phyloP scores from a whole-genome alignment of 2,329 filamentous ascomycete genomes.

The Trichoderma koningiopsis region DNA sequence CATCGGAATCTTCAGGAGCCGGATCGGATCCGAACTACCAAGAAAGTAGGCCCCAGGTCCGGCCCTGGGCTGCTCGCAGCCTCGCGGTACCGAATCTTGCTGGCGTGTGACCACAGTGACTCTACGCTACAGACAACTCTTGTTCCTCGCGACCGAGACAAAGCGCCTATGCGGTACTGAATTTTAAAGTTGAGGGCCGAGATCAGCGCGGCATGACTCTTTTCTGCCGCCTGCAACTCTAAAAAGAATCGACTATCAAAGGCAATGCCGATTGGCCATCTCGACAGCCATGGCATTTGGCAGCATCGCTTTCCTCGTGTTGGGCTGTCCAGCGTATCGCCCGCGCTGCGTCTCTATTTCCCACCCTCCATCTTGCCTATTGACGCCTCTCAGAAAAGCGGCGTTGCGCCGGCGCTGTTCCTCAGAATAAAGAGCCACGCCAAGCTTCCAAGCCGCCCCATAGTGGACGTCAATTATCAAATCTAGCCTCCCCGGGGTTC shows the following conservation, averaged over 20 bases:
- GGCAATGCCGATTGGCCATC: conserved; percentile 18
- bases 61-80: not conserved
- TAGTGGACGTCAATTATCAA: not conserved
- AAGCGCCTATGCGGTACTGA: not conserved
- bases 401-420: conserved; percentile 21
- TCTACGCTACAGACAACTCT: not conserved
- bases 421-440: conserved; percentile 9
- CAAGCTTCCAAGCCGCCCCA: not conserved
- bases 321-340: not conserved
- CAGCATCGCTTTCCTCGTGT: not conserved
- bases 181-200: not conserved
- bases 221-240: not conserved
- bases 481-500: conserved; percentile 12
- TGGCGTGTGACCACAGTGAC: conserved; percentile 18
- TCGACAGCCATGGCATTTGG: not conserved
- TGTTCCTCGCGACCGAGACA: not conserved
- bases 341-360: not conserved
- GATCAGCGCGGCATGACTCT: conserved; percentile 21
- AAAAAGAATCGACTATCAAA: not conserved
- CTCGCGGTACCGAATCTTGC: not conserved
- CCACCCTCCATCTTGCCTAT: not conserved
- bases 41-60: not conserved
- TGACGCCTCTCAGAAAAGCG: conserved; percentile 21
- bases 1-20: conserved; percentile 23
- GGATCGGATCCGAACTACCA: conserved; percentile 6